Evolutionary conservation across 306 rosid species (phyloP).

Genomic region (Rosa chinensis): DNA sequence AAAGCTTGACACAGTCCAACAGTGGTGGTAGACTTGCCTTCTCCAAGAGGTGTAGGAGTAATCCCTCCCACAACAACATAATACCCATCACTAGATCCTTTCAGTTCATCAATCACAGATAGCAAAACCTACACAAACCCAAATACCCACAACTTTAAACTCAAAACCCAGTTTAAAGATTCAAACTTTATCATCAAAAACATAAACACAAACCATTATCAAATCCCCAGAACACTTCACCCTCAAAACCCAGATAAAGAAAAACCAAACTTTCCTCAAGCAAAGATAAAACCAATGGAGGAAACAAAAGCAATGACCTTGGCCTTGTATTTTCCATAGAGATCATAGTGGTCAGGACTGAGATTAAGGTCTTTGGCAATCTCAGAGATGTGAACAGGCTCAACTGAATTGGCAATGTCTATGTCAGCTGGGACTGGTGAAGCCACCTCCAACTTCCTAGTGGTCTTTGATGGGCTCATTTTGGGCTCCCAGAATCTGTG

Average conservation of each 20-base stretch:
- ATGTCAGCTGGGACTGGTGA: conserved; percentile 97
- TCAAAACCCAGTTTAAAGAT: neutral
- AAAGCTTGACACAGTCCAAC: conserved; percentile 99
- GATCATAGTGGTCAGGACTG: conserved; percentile 74
- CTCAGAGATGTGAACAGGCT: conserved; percentile 77
- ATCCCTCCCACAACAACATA: conserved; percentile 99
- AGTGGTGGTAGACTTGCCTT: conserved; percentile 98
- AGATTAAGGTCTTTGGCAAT: conserved; percentile 76
- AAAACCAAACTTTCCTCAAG: neutral
- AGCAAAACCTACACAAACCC: conserved; percentile 61
- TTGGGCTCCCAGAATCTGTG: neutral
- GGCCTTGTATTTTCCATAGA: conserved; percentile 91
- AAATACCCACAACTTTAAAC: conserved; percentile 8
- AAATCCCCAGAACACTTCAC: neutral
- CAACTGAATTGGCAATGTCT: conserved; percentile 79
- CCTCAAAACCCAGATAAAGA: neutral
- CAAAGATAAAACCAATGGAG: neutral
- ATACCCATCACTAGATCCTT: conserved; percentile 72
- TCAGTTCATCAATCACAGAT: conserved; percentile 67
- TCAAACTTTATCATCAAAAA: conserved; percentile 22
- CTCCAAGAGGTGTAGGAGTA: conserved; percentile 98
- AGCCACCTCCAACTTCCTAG: conserved; percentile 69
- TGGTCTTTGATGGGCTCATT: conserved; percentile 61
- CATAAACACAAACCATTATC: conserved; percentile 41
- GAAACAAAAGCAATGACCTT: conserved; percentile 43